A percentile compares a stretch with the other conserved stretches of the same genome.
phyloP scores from a whole-genome alignment of 371 early-diverging fungal genomes.

The Neoconidiobolus thromboides region DNA sequence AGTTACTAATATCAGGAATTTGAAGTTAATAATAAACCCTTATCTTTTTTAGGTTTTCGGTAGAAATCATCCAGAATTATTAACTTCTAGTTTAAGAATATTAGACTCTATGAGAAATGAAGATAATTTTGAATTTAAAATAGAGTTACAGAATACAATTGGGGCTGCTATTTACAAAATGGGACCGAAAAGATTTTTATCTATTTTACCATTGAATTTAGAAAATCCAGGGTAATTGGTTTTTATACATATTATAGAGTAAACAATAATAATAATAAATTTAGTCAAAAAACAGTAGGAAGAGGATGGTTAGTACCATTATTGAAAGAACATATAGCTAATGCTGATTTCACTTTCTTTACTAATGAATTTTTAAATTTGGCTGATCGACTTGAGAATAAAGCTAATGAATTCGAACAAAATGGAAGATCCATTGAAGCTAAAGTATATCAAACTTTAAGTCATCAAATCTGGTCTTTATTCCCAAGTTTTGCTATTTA shows the following conservation, averaged over 20 bases:
- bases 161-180: conserved; percentile 59
- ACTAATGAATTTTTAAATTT: conserved; percentile 45
- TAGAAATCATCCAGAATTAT: conserved; percentile 30
- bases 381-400: conserved; percentile 48
- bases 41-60: conserved; percentile 25
- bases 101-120: conserved; percentile 69
- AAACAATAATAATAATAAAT: neutral
- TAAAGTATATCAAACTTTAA: conserved; percentile 77
- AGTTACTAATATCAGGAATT: conserved; percentile 4
- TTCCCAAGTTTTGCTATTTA: conserved; percentile 68
- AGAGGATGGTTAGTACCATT: conserved; percentile 70
- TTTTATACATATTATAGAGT: neutral
- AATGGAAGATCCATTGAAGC: conserved; percentile 55
- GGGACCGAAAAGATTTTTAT: conserved; percentile 59
- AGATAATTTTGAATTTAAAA: conserved; percentile 60
- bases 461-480: conserved; percentile 75
- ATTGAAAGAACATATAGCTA: conserved; percentile 50
- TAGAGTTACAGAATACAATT: conserved; percentile 61
- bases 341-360: conserved; percentile 65
- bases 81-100: conserved; percentile 36
- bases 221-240: conserved; percentile 20
- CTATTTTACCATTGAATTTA: conserved; percentile 75
- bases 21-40: neutral
- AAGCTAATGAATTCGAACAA: conserved; percentile 33
- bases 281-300: conserved; percentile 24